These are phyloP conservation scores for Tarenaya hassleriana DNA, from an alignment of 345 rosid genomes.

Conservation along the genomic window DNA sequence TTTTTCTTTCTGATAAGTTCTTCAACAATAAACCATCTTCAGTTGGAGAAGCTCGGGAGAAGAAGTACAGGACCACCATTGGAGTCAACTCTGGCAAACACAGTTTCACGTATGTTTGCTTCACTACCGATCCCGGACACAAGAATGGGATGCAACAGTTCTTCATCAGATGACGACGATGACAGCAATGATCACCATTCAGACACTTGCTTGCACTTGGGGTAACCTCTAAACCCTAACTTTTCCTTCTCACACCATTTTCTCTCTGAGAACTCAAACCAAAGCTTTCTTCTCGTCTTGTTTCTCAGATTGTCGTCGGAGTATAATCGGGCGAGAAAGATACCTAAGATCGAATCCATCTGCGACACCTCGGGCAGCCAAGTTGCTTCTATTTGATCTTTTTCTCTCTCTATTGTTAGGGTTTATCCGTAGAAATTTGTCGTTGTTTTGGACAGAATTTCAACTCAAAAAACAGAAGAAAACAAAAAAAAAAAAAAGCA, in stretches of 20 bases:
- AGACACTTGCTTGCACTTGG: conserved; percentile 33
- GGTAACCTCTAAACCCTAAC: conserved; percentile 26
- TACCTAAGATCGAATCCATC: conserved; percentile 18
- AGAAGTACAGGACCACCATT: conserved; percentile 16
- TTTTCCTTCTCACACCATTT: background rate
- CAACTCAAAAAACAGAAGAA: no score
- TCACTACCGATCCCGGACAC: conserved; percentile 18
- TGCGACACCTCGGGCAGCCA: conserved; percentile 32
- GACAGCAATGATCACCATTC: conserved; percentile 23
- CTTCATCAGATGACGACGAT: conserved; percentile 24
- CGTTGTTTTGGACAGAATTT: no score
- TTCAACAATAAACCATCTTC: background rate
- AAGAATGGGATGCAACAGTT: conserved; percentile 22
- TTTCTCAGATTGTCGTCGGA: conserved; percentile 14
- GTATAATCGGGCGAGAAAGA: conserved; percentile 20
- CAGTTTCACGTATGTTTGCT: conserved; percentile 1
- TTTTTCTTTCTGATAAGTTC: no score
- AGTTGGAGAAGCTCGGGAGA: conserved; percentile 30
- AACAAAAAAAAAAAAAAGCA: no score
- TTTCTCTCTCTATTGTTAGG: no score
- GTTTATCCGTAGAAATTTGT: no score
- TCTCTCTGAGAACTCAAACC: background rate
- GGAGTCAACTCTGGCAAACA: background rate
- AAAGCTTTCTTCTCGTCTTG: background rate
- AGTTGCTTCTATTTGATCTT: conserved; percentile 28